Percentiles rank a stretch among this genome's conserved stretches.
Conservation (phyloP, 2,329 filamentous ascomycete genomes). For the Colletotrichum filicis region DNA sequence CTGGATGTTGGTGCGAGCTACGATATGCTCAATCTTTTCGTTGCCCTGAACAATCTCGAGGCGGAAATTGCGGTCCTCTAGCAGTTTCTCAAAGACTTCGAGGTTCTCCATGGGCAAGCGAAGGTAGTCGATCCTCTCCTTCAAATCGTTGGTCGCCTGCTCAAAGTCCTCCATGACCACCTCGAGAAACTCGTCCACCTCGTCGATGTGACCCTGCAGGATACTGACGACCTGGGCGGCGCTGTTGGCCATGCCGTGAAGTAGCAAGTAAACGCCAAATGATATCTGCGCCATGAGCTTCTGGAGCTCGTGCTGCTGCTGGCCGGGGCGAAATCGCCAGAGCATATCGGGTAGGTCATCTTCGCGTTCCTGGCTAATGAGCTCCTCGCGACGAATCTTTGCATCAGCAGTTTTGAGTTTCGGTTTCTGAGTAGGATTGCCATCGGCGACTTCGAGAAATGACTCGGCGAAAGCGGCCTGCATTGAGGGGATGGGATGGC, state of each 20-base stretch:
- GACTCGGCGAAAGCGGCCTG: constrained; percentile 88
- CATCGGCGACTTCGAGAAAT: constrained; percentile 75
- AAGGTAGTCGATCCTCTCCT: constrained; percentile 81
- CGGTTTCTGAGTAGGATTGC: constrained; percentile 57
- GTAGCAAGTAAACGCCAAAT: constrained; percentile 90
- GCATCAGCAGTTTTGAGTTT: constrained; percentile 66
- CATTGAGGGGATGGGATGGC: constrained; percentile 80
- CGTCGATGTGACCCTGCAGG: constrained; percentile 90
- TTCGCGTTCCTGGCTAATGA: constrained; percentile 75
- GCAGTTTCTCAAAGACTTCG: constrained; percentile 84
- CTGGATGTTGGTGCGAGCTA: constrained; percentile 79
- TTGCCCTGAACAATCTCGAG: constrained; percentile 87
- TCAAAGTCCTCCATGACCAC: constrained; percentile 87
- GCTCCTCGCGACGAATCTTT: constrained; percentile 70
- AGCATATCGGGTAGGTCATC: constrained; percentile 77
- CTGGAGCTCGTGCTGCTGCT: constrained; percentile 86
- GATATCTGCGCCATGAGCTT: constrained; percentile 93
- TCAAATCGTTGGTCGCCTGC: constrained; percentile 81
- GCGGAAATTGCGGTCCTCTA: constrained; percentile 86
- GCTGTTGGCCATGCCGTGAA: constrained; percentile 88
- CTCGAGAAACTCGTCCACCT: constrained; percentile 91
- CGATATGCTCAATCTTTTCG: constrained; percentile 89
- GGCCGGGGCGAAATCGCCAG: constrained; percentile 81
- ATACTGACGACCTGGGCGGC: constrained; percentile 90
- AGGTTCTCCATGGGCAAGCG: constrained; percentile 87